A percentile compares a stretch with the other conserved stretches of the same genome.
These are phyloP conservation scores for Diphasiastrum complanatum DNA, from an alignment of 83 land plant species.

Conservation along the genomic window DNA sequence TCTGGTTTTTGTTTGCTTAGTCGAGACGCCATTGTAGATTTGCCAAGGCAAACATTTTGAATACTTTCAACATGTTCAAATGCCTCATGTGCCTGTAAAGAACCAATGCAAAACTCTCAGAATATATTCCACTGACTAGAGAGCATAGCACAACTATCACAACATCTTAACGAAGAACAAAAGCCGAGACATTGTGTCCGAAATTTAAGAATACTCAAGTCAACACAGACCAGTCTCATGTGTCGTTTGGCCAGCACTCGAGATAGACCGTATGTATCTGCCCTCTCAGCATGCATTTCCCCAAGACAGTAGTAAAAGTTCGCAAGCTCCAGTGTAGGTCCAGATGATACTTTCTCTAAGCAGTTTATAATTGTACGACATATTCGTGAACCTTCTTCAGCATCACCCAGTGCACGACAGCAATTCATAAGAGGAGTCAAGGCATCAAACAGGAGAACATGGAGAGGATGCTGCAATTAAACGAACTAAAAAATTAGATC, in stretches of 20 bases:
- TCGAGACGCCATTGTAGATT: too few relatives aligned
- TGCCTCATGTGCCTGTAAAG: too few relatives aligned
- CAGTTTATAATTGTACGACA: conserved; percentile 32
- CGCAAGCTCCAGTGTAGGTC: conserved; percentile 35
- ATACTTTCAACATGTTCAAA: too few relatives aligned
- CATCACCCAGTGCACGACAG: conserved; percentile 44
- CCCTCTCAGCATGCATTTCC: conserved; percentile 38
- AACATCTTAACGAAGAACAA: too few relatives aligned
- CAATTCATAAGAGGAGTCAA: conserved; percentile 49
- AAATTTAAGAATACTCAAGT: too few relatives aligned
- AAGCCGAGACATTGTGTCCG: too few relatives aligned
- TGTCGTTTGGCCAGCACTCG: conserved; percentile 31
- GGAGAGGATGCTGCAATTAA: conserved; percentile 34
- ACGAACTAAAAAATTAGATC: background rate
- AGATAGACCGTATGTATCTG: conserved; percentile 21
- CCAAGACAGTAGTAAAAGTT: conserved; percentile 46
- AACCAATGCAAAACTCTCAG: too few relatives aligned
- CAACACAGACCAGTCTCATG: conserved; percentile 37
- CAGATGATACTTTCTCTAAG: conserved; percentile 36
- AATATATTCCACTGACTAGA: too few relatives aligned
- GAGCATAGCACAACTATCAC: too few relatives aligned
- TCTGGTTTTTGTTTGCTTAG: too few relatives aligned
- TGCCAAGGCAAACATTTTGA: too few relatives aligned
- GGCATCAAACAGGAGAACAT: conserved; percentile 43
- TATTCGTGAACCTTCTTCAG: conserved; percentile 34